A percentile compares a stretch with the other conserved stretches of the same genome.
phyloP scores from a whole-genome alignment of 1,284 basidiomycete species.

The Ustilago tritici region DNA sequence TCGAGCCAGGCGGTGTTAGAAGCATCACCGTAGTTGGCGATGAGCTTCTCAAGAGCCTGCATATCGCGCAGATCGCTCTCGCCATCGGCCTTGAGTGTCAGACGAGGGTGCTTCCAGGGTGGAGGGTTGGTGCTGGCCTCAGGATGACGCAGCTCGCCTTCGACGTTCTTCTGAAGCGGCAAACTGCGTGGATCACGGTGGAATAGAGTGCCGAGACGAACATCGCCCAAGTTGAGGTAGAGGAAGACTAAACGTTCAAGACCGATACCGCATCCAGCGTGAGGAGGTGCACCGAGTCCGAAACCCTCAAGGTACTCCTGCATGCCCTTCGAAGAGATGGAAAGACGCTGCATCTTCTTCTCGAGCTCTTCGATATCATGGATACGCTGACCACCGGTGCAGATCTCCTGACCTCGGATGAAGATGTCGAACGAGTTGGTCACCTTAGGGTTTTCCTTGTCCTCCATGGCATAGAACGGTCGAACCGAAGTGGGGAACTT shows the following conservation, averaged over 20 bases:
- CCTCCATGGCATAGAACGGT: slow-evolving; percentile 82
- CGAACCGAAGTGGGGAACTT: slow-evolving; percentile 78
- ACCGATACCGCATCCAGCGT: slow-evolving; percentile 68
- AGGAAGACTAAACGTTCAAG: slow-evolving; percentile 68
- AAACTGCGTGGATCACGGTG: slow-evolving; percentile 67
- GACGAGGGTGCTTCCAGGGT: slow-evolving; percentile 52
- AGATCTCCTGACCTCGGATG: slow-evolving; percentile 68
- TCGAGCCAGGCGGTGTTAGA: slow-evolving; percentile 75
- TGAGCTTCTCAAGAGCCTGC: slow-evolving; percentile 71
- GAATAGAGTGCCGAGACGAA: slow-evolving; percentile 66
- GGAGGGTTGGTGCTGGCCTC: slow-evolving; percentile 64
- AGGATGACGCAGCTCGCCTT: slow-evolving; percentile 58
- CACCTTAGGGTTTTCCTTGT: slow-evolving; percentile 72
- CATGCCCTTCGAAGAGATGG: slow-evolving; percentile 60
- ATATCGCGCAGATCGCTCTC: slow-evolving; percentile 55
- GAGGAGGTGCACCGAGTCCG: slow-evolving; percentile 65
- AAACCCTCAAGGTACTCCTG: slow-evolving; percentile 68
- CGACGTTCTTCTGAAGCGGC: slow-evolving; percentile 39
- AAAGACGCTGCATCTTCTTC: slow-evolving; percentile 54
- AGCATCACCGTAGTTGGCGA: slow-evolving; percentile 75
- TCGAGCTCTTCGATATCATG: slow-evolving; percentile 63
- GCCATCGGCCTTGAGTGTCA: slow-evolving; percentile 31
- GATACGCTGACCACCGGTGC: slow-evolving; percentile 69
- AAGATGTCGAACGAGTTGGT: slow-evolving; percentile 69
- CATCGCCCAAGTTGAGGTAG: slow-evolving; percentile 67